Evolutionary conservation across 257 asterid species (phyloP).

Genomic region (Gentiana dahurica): DNA sequence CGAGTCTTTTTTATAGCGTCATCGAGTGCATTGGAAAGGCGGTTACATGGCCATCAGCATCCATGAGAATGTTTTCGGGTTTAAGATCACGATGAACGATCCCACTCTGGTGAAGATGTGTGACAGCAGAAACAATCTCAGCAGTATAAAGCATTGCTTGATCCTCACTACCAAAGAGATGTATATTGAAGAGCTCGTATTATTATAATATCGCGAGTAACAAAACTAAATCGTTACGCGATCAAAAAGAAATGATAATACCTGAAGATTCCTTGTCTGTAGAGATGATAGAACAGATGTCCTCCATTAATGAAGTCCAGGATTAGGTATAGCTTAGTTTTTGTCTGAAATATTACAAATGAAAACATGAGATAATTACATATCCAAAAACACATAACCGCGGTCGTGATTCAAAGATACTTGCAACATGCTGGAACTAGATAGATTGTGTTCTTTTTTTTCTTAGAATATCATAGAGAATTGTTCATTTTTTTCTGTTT

Average conservation of each 20-base stretch:
- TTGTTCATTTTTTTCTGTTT: no score
- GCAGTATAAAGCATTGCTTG: conserved; percentile 92
- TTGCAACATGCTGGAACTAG: no score
- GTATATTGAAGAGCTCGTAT: conserved; percentile 18
- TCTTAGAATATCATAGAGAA: no score
- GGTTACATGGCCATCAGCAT: conserved; percentile 86
- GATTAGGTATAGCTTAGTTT: conserved; percentile 72
- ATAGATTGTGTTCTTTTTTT: no score
- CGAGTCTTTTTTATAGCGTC: conserved; percentile 13
- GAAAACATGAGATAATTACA: conserved; percentile 1
- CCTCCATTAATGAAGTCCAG: conserved; percentile 91
- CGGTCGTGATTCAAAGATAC: neutral
- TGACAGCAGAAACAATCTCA: conserved; percentile 92
- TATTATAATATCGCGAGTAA: conserved; percentile 10
- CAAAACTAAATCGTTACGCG: conserved; percentile 1
- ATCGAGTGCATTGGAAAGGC: conserved; percentile 10
- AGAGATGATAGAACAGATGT: conserved; percentile 93
- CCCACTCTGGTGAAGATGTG: conserved; percentile 87
- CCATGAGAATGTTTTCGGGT: conserved; percentile 97
- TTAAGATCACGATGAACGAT: conserved; percentile 93
- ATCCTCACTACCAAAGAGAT: conserved; percentile 63
- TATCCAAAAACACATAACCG: neutral
- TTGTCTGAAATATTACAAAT: conserved; percentile 42
- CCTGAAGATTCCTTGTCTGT: conserved; percentile 95
- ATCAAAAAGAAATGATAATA: conserved; percentile 15